Percentiles rank a stretch among this genome's conserved stretches.
Conservation (phyloP, 192 early-diverging fungal genomes). For the Fimicolochytrium jonesii region DNA sequence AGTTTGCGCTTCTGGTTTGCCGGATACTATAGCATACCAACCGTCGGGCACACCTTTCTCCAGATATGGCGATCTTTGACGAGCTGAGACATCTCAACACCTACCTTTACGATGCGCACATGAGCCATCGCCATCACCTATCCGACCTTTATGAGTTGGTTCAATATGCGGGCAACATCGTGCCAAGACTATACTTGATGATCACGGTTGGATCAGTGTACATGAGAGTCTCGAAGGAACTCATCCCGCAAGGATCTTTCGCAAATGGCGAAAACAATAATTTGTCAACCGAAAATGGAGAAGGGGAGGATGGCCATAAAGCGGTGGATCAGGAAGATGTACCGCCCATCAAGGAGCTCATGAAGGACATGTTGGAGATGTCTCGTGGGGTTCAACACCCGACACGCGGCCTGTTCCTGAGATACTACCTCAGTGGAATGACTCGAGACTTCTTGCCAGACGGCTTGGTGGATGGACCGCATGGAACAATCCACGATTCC, state of each 20-base stretch:
- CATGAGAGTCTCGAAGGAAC: constrained; percentile 76
- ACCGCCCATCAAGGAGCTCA: constrained; percentile 89
- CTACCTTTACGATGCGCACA: constrained; percentile 89
- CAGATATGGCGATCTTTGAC: constrained; percentile 98
- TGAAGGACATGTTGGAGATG: constrained; percentile 99
- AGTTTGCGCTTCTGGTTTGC: no score
- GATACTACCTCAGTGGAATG: constrained; percentile 93
- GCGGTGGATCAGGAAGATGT: constrained; percentile 54
- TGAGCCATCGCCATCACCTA: constrained; percentile 59
- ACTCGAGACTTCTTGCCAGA: constrained; percentile 93
- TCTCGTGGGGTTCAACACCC: constrained; percentile 97
- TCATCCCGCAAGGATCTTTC: constrained; percentile 20
- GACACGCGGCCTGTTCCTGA: constrained; percentile 91
- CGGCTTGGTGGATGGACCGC: constrained; percentile 53
- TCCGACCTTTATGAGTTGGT: constrained; percentile 97
- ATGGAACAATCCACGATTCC: constrained; percentile 85
- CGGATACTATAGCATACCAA: no score
- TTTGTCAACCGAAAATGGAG: neutral
- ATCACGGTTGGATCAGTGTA: constrained; percentile 96
- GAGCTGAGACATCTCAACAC: constrained; percentile 88
- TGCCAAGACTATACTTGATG: constrained; percentile 99
- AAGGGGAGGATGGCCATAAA: neutral
- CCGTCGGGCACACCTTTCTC: no score
- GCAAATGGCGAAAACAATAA: no score
- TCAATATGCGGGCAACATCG: constrained; percentile 96